Base-by-base conservation (phyloP, 352 stramenopile genomes). In the Phytophthora pini region DNA sequence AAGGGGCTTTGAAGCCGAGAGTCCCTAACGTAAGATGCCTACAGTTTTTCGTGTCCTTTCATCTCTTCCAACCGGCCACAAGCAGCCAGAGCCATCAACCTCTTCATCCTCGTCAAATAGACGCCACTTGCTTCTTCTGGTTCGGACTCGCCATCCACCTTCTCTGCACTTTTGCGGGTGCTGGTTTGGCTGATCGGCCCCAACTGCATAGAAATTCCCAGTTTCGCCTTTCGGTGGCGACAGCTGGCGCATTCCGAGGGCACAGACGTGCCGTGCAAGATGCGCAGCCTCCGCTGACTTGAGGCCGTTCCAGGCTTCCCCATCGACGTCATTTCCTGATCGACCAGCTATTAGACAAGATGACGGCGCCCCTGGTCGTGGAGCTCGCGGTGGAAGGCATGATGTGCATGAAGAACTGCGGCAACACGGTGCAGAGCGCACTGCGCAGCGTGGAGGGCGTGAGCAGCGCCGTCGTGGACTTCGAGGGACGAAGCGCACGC, bases 371-470 rank as follows among this genome's bases (percentile, higher is more conserved):
- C 12, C 32, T 66, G 22, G 70, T 82, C 34, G 76, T 85, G 41
- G 65, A 88, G 52, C 87, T 97, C 20, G 73, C 70, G 39, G 85
- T 99, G 39, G 96, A 99, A 57, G 93, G 94, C 51, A 98, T 98
- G 85, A 97, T 96, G 76, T 98, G 92, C 57, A 94, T 98, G 83
- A 98, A 98, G 52, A 98, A 98, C 76, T 97, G 94, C 73, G 97
- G 97, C 53, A 94, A 59, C 13, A 98, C 91, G 2, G 91, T 97
- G 20, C 76, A 93, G 70, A 86, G 61, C 47, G 86, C 92, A 39
- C 74, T 98, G 54, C 65, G 70, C 7, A 56, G 31, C 20, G 80
- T 97, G 36, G 52, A 76, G 6, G 89, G 90, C 41, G 91, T 97
- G 13, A 45, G 68, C n/a, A 68, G 71, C 15, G 92, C 87, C 13